phyloP scores from a whole-genome alignment of 257 asterid species.

The Anisodus acutangulus region DNA sequence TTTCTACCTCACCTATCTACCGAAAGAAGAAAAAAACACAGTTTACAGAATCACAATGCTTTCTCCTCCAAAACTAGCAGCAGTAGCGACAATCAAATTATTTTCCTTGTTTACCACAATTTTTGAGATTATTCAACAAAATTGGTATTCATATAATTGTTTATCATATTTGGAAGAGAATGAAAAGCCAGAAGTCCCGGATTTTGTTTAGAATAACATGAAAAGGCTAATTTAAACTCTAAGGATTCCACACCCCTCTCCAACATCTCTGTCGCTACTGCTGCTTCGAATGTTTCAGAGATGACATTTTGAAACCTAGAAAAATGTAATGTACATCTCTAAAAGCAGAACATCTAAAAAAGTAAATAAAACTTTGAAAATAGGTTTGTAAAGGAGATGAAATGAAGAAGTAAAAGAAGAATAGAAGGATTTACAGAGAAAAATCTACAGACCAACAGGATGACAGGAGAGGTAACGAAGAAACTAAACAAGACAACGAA shows the following conservation, averaged over 20 bases:
- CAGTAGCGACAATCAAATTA: neutral
- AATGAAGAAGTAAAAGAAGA: neutral
- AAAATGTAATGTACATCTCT: neutral
- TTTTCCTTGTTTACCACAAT: slow-evolving; percentile 6
- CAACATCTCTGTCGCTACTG: too few species aligned
- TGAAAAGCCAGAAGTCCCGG: neutral
- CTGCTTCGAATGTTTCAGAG: neutral
- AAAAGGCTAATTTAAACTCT: neutral
- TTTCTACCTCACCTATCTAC: neutral
- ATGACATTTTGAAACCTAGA: neutral
- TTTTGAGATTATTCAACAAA: neutral
- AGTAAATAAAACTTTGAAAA: neutral
- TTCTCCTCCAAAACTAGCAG: slow-evolving; percentile 4
- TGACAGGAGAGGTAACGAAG: too few species aligned
- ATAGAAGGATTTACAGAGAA: neutral
- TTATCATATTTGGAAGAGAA: neutral
- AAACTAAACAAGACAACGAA: neutral
- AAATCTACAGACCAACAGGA: neutral
- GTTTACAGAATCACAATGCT: neutral
- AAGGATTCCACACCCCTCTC: neutral
- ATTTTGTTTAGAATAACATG: neutral
- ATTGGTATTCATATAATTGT: neutral
- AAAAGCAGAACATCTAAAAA: neutral
- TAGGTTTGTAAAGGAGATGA: neutral
- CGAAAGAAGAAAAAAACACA: neutral